These are phyloP conservation scores for Lithohypha guttulata DNA, from an alignment of 2,329 filamentous ascomycete species.

Conservation along the genomic window DNA sequence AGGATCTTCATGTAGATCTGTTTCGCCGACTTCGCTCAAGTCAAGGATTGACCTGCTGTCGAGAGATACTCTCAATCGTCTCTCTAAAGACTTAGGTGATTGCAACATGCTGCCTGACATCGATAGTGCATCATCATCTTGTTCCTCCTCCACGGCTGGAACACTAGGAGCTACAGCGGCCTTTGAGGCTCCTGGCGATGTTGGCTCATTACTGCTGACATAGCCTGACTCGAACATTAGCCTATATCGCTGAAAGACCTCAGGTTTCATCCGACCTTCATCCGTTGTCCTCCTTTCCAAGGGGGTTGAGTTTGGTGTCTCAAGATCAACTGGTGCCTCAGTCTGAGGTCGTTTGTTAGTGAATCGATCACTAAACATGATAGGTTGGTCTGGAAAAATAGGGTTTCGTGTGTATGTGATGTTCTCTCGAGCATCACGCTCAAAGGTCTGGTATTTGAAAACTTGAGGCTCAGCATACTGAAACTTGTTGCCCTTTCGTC, in stretches of 20 bases:
- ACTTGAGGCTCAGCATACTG: slow-evolving; percentile 35
- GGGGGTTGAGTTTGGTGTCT: slow-evolving; percentile 4
- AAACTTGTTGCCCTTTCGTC: slow-evolving; percentile 15
- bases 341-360: slow-evolving; percentile 18
- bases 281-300: slow-evolving; percentile 8
- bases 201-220: slow-evolving; percentile 19
- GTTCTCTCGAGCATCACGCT: slow-evolving; percentile 27
- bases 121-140: slow-evolving; percentile 10
- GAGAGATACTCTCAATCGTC: slow-evolving; percentile 5
- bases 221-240: slow-evolving; percentile 24
- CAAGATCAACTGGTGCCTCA: slow-evolving; percentile 7
- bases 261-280: slow-evolving; percentile 11
- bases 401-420: slow-evolving; percentile 30
- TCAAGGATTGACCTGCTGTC: slow-evolving; percentile 5
- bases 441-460: slow-evolving; percentile 34
- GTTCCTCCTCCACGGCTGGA: slow-evolving; percentile 19
- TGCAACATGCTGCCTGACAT: slow-evolving; percentile 13
- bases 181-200: not conserved
- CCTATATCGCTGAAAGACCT: slow-evolving; percentile 17
- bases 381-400: slow-evolving; percentile 15
- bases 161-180: slow-evolving; percentile 4
- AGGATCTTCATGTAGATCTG: slow-evolving; percentile 13
- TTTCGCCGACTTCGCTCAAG: slow-evolving; percentile 12
- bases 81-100: slow-evolving; percentile 20
- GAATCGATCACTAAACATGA: slow-evolving; percentile 13